Evolutionary conservation across 805 yeast species (phyloP).

Genomic region (Maudiozyma saulgeensis): DNA sequence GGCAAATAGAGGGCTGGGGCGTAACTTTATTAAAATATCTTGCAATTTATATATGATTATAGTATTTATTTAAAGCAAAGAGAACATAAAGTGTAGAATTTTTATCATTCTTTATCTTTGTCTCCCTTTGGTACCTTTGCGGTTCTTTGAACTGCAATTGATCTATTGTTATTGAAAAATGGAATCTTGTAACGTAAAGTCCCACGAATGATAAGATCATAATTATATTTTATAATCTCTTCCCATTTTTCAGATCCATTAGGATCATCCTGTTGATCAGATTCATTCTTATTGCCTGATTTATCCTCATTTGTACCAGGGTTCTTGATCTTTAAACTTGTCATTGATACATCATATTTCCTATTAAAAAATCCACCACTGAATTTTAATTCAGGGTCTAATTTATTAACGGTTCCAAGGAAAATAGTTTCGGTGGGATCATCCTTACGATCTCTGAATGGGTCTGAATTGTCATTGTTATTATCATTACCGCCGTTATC

Average conservation of each 20-base stretch:
- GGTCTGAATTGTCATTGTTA: background rate
- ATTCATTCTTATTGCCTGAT: conserved; percentile 14
- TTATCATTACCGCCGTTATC: background rate
- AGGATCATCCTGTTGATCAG: conserved; percentile 16
- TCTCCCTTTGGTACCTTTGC: conserved; percentile 31
- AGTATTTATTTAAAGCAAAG: too few species aligned
- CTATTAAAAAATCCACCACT: conserved; percentile 69
- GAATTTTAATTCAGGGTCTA: conserved; percentile 68
- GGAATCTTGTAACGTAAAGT: conserved; percentile 70
- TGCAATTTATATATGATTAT: too few species aligned
- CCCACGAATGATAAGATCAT: conserved; percentile 78
- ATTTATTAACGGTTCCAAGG: conserved; percentile 53
- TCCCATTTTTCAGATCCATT: conserved; percentile 55
- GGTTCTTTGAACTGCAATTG: conserved; percentile 53
- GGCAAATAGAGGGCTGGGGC: too few species aligned
- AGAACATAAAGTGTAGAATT: too few species aligned
- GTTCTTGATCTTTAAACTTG: conserved; percentile 58
- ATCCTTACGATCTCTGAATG: background rate
- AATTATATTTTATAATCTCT: conserved; percentile 63
- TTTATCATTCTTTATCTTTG: background rate
- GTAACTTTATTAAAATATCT: too few species aligned
- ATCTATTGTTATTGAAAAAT: conserved; percentile 41
- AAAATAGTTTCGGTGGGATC: conserved; percentile 48
- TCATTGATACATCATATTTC: conserved; percentile 46
- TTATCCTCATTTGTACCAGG: conserved; percentile 47